These are phyloP conservation scores for Penicillium pancosmium DNA, from an alignment of 495 filamentous ascomycete genomes.

Conservation along the genomic window DNA sequence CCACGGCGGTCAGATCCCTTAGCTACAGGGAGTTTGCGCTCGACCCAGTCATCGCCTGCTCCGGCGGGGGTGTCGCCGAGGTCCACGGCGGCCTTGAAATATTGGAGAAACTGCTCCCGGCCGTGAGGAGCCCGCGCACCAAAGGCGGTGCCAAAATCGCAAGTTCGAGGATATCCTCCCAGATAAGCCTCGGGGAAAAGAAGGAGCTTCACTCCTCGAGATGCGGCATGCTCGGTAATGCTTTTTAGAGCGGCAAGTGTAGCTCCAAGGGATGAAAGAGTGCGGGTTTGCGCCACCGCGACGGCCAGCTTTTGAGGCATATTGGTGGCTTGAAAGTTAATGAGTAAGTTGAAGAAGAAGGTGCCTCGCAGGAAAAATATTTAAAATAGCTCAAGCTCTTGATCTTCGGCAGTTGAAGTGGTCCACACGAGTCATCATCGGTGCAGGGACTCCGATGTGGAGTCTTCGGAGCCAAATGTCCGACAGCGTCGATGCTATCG, in stretches of 20 bases:
- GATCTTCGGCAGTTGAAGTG: not conserved
- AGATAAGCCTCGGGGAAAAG: conserved; percentile 94
- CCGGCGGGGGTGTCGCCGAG: conserved; percentile 83
- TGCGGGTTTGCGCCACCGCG: conserved; percentile 63
- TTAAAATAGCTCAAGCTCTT: not conserved
- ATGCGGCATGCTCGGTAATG: conserved; percentile 49
- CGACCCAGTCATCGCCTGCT: conserved; percentile 73
- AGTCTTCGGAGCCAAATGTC: conserved; percentile 12
- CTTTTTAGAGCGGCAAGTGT: conserved; percentile 68
- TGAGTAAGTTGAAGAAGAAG: not conserved
- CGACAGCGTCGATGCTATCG: not conserved
- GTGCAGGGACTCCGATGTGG: conserved; percentile 9
- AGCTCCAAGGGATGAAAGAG: conserved; percentile 60
- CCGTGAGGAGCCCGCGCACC: conserved; percentile 69
- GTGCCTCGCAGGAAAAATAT: not conserved
- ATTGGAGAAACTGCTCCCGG: conserved; percentile 80
- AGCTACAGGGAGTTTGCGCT: conserved; percentile 57
- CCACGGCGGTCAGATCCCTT: conserved; percentile 58
- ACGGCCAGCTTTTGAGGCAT: conserved; percentile 63
- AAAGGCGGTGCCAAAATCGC: conserved; percentile 72
- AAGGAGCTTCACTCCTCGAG: conserved; percentile 67
- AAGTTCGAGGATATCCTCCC: conserved; percentile 89
- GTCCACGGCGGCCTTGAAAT: conserved; percentile 79
- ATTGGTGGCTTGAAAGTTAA: not conserved
- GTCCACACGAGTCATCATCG: conserved; percentile 10